These are phyloP conservation scores for Pseudohalonectria lignicola DNA, from an alignment of 2,329 filamentous ascomycete species.

Conservation along the genomic window DNA sequence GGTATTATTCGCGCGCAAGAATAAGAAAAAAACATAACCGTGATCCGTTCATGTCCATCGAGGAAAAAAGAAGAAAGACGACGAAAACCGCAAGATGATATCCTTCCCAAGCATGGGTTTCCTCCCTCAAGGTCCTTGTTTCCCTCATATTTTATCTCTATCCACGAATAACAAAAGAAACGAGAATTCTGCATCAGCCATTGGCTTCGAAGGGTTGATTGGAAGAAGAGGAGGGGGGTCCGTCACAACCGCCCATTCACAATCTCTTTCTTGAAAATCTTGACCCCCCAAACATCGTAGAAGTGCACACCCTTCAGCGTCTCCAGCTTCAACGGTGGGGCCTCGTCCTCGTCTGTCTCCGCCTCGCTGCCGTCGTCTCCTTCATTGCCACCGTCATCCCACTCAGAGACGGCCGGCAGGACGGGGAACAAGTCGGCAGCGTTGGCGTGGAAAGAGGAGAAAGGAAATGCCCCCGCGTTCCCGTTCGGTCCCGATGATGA, in stretches of 20 bases:
- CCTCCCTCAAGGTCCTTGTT: no score
- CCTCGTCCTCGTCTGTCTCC: conserved; percentile 14
- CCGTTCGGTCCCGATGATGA: not conserved
- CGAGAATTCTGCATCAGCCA: no score
- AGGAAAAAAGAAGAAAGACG: no score
- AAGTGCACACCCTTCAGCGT: conserved; percentile 27
- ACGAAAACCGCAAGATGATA: no score
- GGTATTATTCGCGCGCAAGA: no score
- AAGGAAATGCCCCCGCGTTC: not conserved
- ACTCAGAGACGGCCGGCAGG: conserved; percentile 11
- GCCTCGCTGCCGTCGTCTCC: conserved; percentile 17
- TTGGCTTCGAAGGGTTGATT: no score
- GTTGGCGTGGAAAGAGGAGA: not conserved
- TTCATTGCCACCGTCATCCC: conserved; percentile 16
- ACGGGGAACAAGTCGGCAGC: conserved; percentile 12
- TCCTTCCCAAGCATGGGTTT: no score
- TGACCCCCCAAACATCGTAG: conserved; percentile 33
- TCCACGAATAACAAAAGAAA: no score
- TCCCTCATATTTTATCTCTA: no score
- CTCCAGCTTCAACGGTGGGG: conserved; percentile 21
- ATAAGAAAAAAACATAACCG: no score
- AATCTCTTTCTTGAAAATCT: conserved; percentile 49
- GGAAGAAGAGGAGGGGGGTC: no score
- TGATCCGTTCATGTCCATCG: no score
- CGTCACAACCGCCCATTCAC: conserved; percentile 28